Base-by-base conservation (phyloP, 306 rosid species). In the Dalbergia cochinchinensis region DNA sequence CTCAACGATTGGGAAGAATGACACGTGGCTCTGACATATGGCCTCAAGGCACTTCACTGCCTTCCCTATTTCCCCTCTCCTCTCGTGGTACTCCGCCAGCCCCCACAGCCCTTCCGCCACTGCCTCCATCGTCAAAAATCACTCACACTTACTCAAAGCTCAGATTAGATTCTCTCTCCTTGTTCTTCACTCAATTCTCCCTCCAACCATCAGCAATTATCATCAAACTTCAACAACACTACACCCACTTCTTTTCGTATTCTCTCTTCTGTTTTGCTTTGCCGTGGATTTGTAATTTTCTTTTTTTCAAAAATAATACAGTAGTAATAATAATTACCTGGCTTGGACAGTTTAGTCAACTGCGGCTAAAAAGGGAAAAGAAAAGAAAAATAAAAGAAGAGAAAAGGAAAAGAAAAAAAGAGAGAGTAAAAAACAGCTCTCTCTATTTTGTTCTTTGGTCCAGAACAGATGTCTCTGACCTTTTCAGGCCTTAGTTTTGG, bases 41-140 rank as follows among this genome's bases (percentile, higher is more conserved):
- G 99, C 99, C 87, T 92, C 99, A 8, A 95, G 78, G 57, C 99
- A 95, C 85, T 93, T 95, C 22, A 91, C 86, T 10, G 98, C 87
- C 68, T 89, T 95, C n/a, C 85, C 94, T 12, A 91, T 78, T 83
- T 92, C 97, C 1, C 96, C 98, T 64, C 55, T 86, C 66, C 44
- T 65, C 85, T 95, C 99, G 51, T 92, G 96, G 75, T 80, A 67
- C 26, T 95, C 98, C 10, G 98, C 92, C 15, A 95, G 77, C 0
- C 91, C 93, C 99, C 99, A 95, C 11, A 95, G 81, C 48, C 99
- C 99, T 81, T 92, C 98, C 11, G 94, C 97, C 69, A 95, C 87
- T 5, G 94, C 99, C 54, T 95, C 99, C 99, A 94, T 94, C 19
- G 2, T 0, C 15, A 11, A 4, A 59, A 16, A 6, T 12, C 7